These are phyloP conservation scores for Erysimum cheiri DNA, from an alignment of 441 rosid genomes.

Conservation along the genomic window DNA sequence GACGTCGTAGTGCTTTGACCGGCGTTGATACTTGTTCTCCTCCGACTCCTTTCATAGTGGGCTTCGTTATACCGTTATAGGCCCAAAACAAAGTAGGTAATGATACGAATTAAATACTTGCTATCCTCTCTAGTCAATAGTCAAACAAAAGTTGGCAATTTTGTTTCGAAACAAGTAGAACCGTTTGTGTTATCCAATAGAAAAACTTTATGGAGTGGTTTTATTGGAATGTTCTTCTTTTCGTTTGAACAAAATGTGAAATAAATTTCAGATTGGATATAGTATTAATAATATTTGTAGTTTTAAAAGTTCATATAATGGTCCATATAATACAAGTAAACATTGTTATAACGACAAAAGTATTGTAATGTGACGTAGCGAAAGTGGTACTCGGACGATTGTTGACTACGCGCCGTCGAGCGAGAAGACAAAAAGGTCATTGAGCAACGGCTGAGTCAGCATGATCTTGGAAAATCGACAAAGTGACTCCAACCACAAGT, in stretches of 20 bases:
- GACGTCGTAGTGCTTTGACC: slow-evolving; percentile 34
- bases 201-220: background rate
- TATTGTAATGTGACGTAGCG: background rate
- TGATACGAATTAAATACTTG: background rate
- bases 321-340: background rate
- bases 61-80: background rate
- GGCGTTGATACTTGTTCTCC: slow-evolving; percentile 3
- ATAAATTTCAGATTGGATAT: background rate
- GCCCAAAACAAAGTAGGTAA: slow-evolving; percentile 4
- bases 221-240: background rate
- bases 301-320: background rate
- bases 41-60: slow-evolving; percentile 28
- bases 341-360: background rate
- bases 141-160: slow-evolving; percentile 8
- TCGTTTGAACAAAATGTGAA: background rate
- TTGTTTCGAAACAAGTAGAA: background rate
- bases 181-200: background rate
- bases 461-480: slow-evolving; percentile 30
- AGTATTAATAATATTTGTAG: background rate
- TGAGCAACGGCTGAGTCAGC: slow-evolving; percentile 38
- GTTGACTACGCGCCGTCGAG: slow-evolving; percentile 15
- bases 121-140: background rate
- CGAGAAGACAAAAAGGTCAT: background rate
- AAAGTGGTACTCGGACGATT: background rate
- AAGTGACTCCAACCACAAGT: slow-evolving; percentile 38